These are phyloP conservation scores for Litchi chinensis DNA, from an alignment of 345 rosid species.

Conservation along the genomic window DNA sequence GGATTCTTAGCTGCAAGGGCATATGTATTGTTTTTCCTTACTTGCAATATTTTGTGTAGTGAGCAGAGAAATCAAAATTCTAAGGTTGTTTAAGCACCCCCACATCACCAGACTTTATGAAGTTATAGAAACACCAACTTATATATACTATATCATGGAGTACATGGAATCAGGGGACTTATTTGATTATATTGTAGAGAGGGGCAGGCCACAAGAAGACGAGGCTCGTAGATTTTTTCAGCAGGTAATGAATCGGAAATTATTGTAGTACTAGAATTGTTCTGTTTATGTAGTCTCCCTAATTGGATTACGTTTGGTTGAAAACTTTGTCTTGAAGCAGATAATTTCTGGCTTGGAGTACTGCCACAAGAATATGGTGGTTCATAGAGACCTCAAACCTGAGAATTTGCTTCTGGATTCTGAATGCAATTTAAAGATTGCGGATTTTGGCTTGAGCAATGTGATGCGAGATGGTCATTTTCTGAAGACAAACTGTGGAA, in stretches of 20 bases:
- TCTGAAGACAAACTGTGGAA: constrained; percentile 91
- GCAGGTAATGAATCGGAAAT: constrained; percentile 57
- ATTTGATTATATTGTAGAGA: constrained; percentile 90
- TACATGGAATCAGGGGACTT: constrained; percentile 92
- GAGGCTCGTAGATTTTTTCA: constrained; percentile 90
- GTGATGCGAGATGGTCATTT: constrained; percentile 95
- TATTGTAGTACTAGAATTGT: neutral
- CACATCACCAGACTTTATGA: constrained; percentile 88
- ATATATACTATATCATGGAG: constrained; percentile 86
- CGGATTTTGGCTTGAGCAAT: constrained; percentile 98
- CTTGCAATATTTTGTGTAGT: constrained; percentile 48
- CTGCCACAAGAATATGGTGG: constrained; percentile 91
- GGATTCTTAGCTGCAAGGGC: too few species aligned
- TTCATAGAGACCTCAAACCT: constrained; percentile 96
- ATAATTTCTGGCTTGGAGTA: constrained; percentile 90
- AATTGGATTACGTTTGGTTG: neutral
- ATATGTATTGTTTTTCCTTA: neutral
- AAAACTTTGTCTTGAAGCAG: constrained; percentile 45
- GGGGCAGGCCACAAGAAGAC: constrained; percentile 84
- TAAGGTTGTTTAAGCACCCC: constrained; percentile 94
- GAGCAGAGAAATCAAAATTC: constrained; percentile 85
- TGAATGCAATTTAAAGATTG: constrained; percentile 86
- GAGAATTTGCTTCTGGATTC: constrained; percentile 93
- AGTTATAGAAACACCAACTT: constrained; percentile 80
- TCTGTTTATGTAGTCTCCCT: neutral